Evolutionary conservation across 257 asterid species (phyloP), one percentile per base, ranked within the genome.

Genomic region (Coffea canephora): DNA sequence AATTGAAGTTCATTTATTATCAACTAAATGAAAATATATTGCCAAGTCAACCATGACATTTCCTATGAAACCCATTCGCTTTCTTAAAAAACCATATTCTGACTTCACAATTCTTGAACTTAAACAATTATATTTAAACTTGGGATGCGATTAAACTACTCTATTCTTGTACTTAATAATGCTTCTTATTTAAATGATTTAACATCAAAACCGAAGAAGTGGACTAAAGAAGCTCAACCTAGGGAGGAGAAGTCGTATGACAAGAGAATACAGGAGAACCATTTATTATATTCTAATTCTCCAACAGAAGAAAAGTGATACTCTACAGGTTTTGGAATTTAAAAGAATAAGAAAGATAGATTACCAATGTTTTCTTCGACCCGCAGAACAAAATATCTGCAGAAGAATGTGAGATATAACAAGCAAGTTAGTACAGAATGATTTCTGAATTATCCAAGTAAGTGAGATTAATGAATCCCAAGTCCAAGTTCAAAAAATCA

Each of bases 381-480:
- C 79, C 98, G 98, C 68, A 96, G 95, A 82, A 94, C 98, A 55
- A 94, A 96, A 81, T 94, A 96, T 84, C 99, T 96, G 98, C 90
- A 88, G 77, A 74, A 74, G 36, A 81, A 85, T 39, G 69, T 21
- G 67, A 41, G 16, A 49, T 57, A 39, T n/a, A 61, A n/a, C 79
- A 62, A 83, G 75, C 68, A 39, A 50, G 49, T 61, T 59, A 21
- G 62, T 41, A 69, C 61, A 34, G 18, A 62, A 27, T 57, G 62
- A 34, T 59, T 49, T 6, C 52, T n/a, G 39, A 77, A 48, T 66
- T 54, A 48, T 34, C 0, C 5, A 21, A 57, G 18, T 46, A 2
- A 19, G 25, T 4, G 34, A 14, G 34, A 43, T 64, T 10, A 6
- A 25, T 16, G 10, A 16, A 54, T 67, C 8, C 55, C 62, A 54